Percentiles rank a stretch among this genome's conserved stretches.
Conservation (phyloP, 164 flowering plant species). For the Vitis cinerea region DNA sequence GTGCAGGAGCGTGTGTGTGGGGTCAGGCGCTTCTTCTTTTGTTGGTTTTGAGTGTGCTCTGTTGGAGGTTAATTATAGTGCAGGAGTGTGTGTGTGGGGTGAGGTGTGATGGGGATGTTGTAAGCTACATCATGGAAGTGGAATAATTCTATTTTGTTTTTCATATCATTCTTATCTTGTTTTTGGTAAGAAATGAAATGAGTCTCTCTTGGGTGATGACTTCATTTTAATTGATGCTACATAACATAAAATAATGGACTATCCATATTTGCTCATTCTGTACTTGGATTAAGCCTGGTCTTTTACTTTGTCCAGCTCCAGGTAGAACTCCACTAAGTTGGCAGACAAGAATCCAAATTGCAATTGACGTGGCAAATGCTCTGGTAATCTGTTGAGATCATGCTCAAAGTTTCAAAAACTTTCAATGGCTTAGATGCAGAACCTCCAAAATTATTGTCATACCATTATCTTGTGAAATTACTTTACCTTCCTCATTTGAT, state of each 20-base stretch:
- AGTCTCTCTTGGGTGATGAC: neutral
- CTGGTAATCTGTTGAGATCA: slow-evolving; percentile 48
- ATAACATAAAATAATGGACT: too few species aligned
- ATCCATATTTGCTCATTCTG: too few species aligned
- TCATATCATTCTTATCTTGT: neutral
- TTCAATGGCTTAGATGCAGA: too few species aligned
- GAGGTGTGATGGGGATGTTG: neutral
- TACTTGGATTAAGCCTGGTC: too few species aligned
- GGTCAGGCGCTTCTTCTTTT: too few species aligned
- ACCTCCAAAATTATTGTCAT: neutral
- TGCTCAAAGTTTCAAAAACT: neutral
- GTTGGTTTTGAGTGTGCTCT: too few species aligned
- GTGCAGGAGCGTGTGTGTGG: too few species aligned
- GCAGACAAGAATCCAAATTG: slow-evolving; percentile 84
- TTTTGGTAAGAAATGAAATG: neutral
- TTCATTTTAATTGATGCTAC: too few species aligned
- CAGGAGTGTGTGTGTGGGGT: too few species aligned
- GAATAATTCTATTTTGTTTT: neutral
- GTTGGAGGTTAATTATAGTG: too few species aligned
- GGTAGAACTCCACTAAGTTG: slow-evolving; percentile 72
- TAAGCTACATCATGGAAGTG: neutral
- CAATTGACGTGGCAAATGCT: slow-evolving; percentile 97
- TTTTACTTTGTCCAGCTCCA: slow-evolving; percentile 46
- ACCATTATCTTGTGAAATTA: neutral
- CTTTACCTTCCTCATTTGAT: slow-evolving; percentile 7